Conservation (phyloP, 2,329 filamentous ascomycete genomes). For the Diaporthe sp. region DNA sequence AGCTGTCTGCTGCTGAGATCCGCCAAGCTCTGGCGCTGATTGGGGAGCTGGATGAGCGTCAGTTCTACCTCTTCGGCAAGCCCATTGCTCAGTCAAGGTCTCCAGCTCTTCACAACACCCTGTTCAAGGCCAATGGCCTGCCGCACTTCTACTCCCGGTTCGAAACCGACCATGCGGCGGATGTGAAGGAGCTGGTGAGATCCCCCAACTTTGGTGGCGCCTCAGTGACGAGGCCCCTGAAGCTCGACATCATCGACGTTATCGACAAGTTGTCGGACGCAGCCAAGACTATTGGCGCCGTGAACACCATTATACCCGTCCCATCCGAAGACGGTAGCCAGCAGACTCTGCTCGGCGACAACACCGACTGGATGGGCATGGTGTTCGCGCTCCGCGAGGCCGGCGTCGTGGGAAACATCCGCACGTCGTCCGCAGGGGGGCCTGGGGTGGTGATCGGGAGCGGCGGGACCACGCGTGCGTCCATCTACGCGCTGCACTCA, state of each 20-base stretch:
- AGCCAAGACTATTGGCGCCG: constrained; percentile 86
- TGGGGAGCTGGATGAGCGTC: constrained; percentile 80
- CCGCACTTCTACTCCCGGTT: constrained; percentile 84
- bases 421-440: constrained; percentile 52
- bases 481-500: constrained; percentile 87
- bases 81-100: constrained; percentile 88
- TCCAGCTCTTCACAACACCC: constrained; percentile 88
- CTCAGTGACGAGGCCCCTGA: constrained; percentile 95
- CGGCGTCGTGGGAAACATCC: constrained; percentile 65
- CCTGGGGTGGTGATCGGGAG: constrained; percentile 86
- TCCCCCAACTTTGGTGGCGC: constrained; percentile 87
- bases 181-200: constrained; percentile 76
- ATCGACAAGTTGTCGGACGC: constrained; percentile 86
- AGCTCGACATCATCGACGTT: constrained; percentile 86
- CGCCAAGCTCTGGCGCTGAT: constrained; percentile 82
- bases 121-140: constrained; percentile 83
- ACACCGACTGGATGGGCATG: constrained; percentile 98
- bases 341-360: constrained; percentile 81
- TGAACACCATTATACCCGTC: constrained; percentile 89
- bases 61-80: constrained; percentile 90
- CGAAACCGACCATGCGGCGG: constrained; percentile 77
- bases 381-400: constrained; percentile 80
- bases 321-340: constrained; percentile 52
- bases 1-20: constrained; percentile 92
- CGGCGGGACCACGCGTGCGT: constrained; percentile 91